These are phyloP conservation scores for Monosporozyma servazzii DNA, from an alignment of 805 yeast genomes.

Conservation along the genomic window DNA sequence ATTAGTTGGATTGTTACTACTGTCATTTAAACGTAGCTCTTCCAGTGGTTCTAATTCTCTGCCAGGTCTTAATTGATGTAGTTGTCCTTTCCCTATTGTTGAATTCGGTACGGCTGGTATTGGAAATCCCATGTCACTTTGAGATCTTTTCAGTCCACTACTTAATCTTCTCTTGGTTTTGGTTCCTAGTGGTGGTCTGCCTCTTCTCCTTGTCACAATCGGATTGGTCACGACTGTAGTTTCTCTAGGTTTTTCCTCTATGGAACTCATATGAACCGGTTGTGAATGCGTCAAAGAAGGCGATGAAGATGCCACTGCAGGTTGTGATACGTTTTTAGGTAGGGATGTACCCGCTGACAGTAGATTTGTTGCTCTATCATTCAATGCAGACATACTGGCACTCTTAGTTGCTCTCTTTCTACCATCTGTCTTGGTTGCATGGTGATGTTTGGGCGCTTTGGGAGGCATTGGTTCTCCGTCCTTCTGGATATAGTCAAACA, in stretches of 20 bases:
- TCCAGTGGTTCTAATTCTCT: slow-evolving; percentile 2
- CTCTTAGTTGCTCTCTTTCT: slow-evolving; percentile 24
- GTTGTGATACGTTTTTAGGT: background rate
- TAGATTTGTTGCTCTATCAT: slow-evolving; percentile 9
- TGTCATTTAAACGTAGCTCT: background rate
- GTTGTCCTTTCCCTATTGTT: slow-evolving; percentile 14
- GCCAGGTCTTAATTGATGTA: slow-evolving; percentile 13
- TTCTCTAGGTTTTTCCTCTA: background rate
- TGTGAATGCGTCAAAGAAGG: background rate
- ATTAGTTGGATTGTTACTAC: background rate
- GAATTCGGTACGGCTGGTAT: slow-evolving; percentile 21
- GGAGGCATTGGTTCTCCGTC: slow-evolving; percentile 47
- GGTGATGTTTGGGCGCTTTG: slow-evolving; percentile 58
- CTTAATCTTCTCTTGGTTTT: slow-evolving; percentile 17
- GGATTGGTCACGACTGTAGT: slow-evolving; percentile 9
- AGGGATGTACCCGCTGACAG: background rate
- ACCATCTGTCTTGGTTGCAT: slow-evolving; percentile 42
- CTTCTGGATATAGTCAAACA: slow-evolving; percentile 50
- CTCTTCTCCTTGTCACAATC: slow-evolving; percentile 24
- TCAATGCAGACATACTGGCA: slow-evolving; percentile 14
- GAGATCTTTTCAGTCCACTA: slow-evolving; percentile 18
- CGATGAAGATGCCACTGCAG: background rate
- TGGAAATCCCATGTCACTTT: slow-evolving; percentile 24
- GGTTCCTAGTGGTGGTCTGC: slow-evolving; percentile 22
- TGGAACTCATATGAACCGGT: background rate